Evolutionary conservation across 2,329 filamentous ascomycete species (phyloP).

Genomic region (Cytospora schulzeri): DNA sequence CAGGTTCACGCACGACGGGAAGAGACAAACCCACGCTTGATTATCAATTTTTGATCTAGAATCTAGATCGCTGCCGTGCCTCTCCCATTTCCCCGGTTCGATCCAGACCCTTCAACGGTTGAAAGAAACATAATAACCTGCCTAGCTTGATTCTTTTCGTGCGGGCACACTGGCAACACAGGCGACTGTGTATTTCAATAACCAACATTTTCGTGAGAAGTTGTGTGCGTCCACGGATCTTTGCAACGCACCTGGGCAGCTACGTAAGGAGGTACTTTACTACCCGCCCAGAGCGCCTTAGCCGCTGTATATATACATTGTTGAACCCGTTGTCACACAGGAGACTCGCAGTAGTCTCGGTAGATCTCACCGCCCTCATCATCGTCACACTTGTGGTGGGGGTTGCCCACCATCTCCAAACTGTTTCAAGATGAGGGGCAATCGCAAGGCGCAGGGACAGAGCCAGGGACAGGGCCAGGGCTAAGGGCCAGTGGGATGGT

Average conservation of each 20-base stretch:
- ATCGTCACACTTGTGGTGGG: background rate
- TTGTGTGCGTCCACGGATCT: background rate
- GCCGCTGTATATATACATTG: background rate
- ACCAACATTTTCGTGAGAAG: background rate
- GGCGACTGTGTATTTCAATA: background rate
- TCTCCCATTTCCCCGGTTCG: background rate
- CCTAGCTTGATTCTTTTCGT: background rate
- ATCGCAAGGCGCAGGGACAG: background rate
- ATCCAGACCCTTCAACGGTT: background rate
- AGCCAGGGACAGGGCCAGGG: no score
- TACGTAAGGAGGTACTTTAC: background rate
- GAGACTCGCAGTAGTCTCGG: constrained; percentile 1
- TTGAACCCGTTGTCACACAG: background rate
- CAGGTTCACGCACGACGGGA: constrained; percentile 11
- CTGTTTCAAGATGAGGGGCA: background rate
- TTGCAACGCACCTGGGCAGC: background rate
- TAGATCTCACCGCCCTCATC: constrained; percentile 22
- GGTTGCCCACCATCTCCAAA: constrained; percentile 3
- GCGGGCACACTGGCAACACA: background rate
- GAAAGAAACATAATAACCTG: background rate
- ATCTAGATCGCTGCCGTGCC: background rate
- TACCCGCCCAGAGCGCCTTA: constrained; percentile 11
- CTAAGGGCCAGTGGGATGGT: background rate
- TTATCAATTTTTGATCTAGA: background rate
- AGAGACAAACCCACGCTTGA: background rate